Conservation (phyloP, 2,329 filamentous ascomycete species). For the Blumeria hordei region DNA sequence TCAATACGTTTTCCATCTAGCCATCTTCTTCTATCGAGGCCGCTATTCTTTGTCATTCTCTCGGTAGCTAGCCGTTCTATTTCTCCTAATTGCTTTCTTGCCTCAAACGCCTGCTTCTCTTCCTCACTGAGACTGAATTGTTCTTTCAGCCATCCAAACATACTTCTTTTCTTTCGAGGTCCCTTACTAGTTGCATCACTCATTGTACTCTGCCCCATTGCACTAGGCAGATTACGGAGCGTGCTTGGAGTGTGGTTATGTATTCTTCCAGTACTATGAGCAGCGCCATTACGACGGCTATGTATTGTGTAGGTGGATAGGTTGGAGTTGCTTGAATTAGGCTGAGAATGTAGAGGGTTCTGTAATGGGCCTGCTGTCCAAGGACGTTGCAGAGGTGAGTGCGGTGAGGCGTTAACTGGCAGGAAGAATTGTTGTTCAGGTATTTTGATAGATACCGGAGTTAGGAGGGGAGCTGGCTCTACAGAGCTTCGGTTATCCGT, state of each 20-base stretch:
- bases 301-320: constrained; percentile 4
- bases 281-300: background rate
- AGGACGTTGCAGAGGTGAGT: constrained; percentile 31
- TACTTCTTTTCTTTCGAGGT: constrained; percentile 41
- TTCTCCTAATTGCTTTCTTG: constrained; percentile 18
- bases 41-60: background rate
- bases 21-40: background rate
- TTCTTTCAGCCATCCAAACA: constrained; percentile 45
- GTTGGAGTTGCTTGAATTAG: constrained; percentile 26
- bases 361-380: constrained; percentile 13
- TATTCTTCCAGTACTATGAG: background rate
- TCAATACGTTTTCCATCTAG: background rate
- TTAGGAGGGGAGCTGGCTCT: constrained; percentile 8
- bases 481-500: background rate
- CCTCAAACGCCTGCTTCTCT: constrained; percentile 33
- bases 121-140: constrained; percentile 41
- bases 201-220: constrained; percentile 24
- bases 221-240: constrained; percentile 11
- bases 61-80: background rate
- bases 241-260: constrained; percentile 6
- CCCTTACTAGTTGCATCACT: constrained; percentile 23
- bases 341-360: constrained; percentile 9
- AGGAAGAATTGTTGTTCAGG: constrained; percentile 31
- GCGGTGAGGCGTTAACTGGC: constrained; percentile 35
- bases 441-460: constrained; percentile 17